Base-by-base conservation (phyloP, 805 yeast species). In the Yamadazyma takamatsuzukensis region DNA sequence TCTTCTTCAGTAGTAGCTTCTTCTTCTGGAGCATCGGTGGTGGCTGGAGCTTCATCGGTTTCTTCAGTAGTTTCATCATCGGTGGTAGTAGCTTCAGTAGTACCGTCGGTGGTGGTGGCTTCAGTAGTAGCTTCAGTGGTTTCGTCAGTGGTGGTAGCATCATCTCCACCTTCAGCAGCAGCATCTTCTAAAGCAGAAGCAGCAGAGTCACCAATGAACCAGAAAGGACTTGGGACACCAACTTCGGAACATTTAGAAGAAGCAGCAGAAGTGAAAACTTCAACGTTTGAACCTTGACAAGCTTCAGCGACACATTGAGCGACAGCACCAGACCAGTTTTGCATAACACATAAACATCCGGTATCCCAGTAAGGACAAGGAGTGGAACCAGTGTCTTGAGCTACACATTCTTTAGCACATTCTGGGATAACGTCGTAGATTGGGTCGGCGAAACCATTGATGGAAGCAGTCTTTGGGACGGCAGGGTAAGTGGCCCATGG, bases 351-450 rank as follows among this genome's bases (percentile, higher is more conserved):
- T 34, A 64, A 56, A 51, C 71, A 64, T 16, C 71, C 71, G 29
- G 70, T 56, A 44, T 64, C 71, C 69, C 70, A 64, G 56, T 62
- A 61, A 29, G 71, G 71, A 40, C 71, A 64, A 29, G 69, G 69
- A 14, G 68, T 61, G 26, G 45, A 41, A 7, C 57, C 56, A 29
- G 68, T 61, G 34, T 54, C 45, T 27, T 44, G 43, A 27, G 34
- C 42, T 17, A 62, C 56, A 52, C 70, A 64, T 3, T 38, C 26
- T 37, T 60, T 51, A 23, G 67, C 70, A 49, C 70, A 64, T 10
- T 46, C 40, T 13, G 70, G 68, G 34, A 57, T 47, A n/a, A 37
- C 37, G 40, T 32, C 51, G 40, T 56, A 56, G 36, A 64, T 55
- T 32, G 45, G 43, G 48, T 64, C 70, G 30, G 69, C 69, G 36